phyloP scores from a whole-genome alignment of 495 filamentous ascomycete species.

The Penicillium antarcticum region DNA sequence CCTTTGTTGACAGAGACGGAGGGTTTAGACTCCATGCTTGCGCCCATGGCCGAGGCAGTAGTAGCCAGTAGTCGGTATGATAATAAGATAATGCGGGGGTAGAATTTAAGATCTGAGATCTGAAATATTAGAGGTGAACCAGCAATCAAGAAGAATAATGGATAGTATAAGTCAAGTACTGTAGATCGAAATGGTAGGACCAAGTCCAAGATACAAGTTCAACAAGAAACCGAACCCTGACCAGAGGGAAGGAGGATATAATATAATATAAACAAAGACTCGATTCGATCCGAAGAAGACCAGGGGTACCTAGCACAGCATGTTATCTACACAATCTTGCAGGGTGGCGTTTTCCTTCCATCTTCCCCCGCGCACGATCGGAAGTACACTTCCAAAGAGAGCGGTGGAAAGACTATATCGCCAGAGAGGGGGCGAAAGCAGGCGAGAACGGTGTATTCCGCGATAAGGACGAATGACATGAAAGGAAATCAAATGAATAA shows the following conservation, averaged over 20 bases:
- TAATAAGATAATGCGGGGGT: neutral
- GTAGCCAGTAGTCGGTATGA: no score
- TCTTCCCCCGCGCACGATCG: constrained; percentile 5
- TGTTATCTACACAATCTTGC: constrained; percentile 16
- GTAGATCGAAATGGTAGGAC: neutral
- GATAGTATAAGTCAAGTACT: no score
- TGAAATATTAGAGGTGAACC: neutral
- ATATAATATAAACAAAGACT: neutral
- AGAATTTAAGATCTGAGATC: no score
- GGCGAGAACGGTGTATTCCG: no score
- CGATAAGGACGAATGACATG: no score
- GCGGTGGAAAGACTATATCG: neutral
- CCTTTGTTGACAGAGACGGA: constrained; percentile 17
- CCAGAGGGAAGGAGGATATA: neutral
- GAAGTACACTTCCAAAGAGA: neutral
- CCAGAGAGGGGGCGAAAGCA: neutral
- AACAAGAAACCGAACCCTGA: neutral
- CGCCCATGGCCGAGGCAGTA: neutral
- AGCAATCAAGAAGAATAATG: no score
- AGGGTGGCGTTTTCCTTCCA: neutral
- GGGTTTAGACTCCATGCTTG: constrained; percentile 11
- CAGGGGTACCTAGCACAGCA: neutral
- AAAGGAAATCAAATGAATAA: no score
- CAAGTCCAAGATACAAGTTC: neutral
- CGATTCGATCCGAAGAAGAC: neutral